Conservation (phyloP, 2,329 filamentous ascomycete genomes). For the Venturia oleaginea region DNA sequence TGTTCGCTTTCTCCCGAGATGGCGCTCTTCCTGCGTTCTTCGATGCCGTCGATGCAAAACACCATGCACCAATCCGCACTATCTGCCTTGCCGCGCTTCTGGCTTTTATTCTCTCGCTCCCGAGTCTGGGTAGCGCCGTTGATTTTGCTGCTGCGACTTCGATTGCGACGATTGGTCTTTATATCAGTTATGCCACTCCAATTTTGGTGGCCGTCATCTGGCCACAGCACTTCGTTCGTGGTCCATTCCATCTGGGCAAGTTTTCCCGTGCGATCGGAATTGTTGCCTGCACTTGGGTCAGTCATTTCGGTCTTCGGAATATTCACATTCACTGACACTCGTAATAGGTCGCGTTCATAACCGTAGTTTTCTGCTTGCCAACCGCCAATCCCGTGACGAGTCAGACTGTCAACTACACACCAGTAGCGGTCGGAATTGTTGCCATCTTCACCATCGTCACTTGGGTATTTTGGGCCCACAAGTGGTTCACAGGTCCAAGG, state of each 20-base stretch:
- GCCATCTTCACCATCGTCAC: conserved; percentile 36
- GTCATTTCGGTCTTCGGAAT: conserved; percentile 18
- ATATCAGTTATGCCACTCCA: conserved; percentile 50
- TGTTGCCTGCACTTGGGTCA: conserved; percentile 38
- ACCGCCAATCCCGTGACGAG: conserved; percentile 45
- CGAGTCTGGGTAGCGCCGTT: conserved; percentile 45
- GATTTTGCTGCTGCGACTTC: conserved; percentile 51
- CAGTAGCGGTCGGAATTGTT: conserved; percentile 51
- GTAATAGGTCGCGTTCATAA: conserved; percentile 37
- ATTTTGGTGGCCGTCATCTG: conserved; percentile 47
- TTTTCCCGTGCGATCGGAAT: conserved; percentile 40
- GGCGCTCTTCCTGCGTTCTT: conserved; percentile 48
- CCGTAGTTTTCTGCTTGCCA: conserved; percentile 49
- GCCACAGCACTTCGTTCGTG: conserved; percentile 43
- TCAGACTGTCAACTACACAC: conserved; percentile 52
- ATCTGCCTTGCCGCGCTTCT: conserved; percentile 48
- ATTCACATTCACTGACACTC: background rate
- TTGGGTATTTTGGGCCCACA: conserved; percentile 45
- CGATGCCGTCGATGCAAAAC: conserved; percentile 42
- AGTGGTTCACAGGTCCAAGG: conserved; percentile 50
- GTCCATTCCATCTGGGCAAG: conserved; percentile 45
- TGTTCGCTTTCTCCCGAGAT: conserved; percentile 50
- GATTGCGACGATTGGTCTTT: conserved; percentile 51
- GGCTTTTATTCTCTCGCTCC: conserved; percentile 47
- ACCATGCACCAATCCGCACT: conserved; percentile 42